These are phyloP conservation scores for Leptographium procerum DNA, from an alignment of 2,329 filamentous ascomycete species.

Conservation along the genomic window DNA sequence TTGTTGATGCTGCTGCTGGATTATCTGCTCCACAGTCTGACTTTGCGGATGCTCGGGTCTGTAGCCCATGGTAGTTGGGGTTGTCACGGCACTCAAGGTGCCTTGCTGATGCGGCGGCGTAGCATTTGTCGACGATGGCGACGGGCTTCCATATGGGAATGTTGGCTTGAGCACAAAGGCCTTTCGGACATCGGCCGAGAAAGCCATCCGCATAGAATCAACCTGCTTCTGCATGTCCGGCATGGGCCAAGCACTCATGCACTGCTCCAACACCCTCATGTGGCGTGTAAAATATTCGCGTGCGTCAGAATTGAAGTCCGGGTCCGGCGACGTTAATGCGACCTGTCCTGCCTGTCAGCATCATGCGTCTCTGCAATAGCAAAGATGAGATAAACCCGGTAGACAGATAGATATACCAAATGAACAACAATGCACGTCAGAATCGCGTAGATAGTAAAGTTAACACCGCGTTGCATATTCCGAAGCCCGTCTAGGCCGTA, in stretches of 20 bases:
- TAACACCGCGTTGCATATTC: slow-evolving; percentile 89
- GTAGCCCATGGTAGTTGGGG: slow-evolving; percentile 34
- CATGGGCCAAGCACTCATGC: slow-evolving; percentile 74
- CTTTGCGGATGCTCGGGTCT: slow-evolving; percentile 33
- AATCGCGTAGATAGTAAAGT: slow-evolving; percentile 88
- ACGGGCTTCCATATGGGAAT: slow-evolving; percentile 78
- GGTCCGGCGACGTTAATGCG: slow-evolving; percentile 85
- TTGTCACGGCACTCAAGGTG: slow-evolving; percentile 1
- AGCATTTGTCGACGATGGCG: slow-evolving; percentile 23
- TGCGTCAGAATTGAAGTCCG: slow-evolving; percentile 73
- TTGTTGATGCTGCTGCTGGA: slow-evolving; percentile 27
- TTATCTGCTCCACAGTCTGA: slow-evolving; percentile 36
- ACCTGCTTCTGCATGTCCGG: slow-evolving; percentile 85
- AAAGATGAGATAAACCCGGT: not conserved
- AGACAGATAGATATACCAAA: slow-evolving; percentile 50
- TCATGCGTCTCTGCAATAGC: not conserved
- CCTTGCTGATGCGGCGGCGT: slow-evolving; percentile 8
- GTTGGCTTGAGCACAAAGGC: slow-evolving; percentile 81
- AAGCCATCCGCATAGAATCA: slow-evolving; percentile 77
- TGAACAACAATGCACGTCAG: slow-evolving; percentile 89
- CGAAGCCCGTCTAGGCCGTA: slow-evolving; percentile 72
- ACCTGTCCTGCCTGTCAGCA: slow-evolving; percentile 37
- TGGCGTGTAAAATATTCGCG: slow-evolving; percentile 84
- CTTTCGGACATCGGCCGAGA: slow-evolving; percentile 74
- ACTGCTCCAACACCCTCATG: slow-evolving; percentile 85